Percentiles rank a stretch among this genome's conserved stretches.
Evolutionary conservation across 495 filamentous ascomycete genomes (phyloP).

Genomic region (Aspergillus carlsbadensis): DNA sequence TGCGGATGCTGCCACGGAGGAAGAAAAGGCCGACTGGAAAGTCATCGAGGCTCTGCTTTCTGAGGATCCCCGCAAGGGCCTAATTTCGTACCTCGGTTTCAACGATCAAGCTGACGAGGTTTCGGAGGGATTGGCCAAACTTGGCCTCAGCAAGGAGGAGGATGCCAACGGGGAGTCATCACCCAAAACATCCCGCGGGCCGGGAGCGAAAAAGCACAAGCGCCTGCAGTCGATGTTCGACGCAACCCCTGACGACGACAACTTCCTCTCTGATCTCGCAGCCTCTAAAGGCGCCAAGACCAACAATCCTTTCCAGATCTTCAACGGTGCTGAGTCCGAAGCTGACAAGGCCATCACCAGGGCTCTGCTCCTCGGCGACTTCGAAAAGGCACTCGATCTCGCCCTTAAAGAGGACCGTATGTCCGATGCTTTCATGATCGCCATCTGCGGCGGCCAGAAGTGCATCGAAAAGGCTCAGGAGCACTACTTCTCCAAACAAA

Average conservation of each 20-base stretch:
- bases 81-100: conserved; percentile 88
- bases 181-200: conserved; percentile 41
- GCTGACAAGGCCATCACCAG: conserved; percentile 85
- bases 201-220: conserved; percentile 53
- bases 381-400: conserved; percentile 84
- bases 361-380: conserved; percentile 83
- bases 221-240: conserved; percentile 83
- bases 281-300: conserved; percentile 77
- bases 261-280: conserved; percentile 74
- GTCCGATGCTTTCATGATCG: conserved; percentile 97
- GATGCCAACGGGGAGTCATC: conserved; percentile 48
- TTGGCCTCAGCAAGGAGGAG: conserved; percentile 42
- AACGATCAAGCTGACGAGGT: conserved; percentile 55
- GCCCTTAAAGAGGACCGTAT: conserved; percentile 85
- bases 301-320: conserved; percentile 85
- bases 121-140: conserved; percentile 46
- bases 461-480: conserved; percentile 93
- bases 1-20: conserved; percentile 69
- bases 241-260: conserved; percentile 69
- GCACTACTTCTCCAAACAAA: conserved; percentile 82
- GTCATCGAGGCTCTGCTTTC: conserved; percentile 87
- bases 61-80: conserved; percentile 72
- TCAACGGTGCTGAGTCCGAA: conserved; percentile 72
- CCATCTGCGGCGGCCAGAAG: conserved; percentile 91
- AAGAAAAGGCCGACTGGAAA: conserved; percentile 94